Base-by-base conservation (phyloP, 495 filamentous ascomycete genomes). In the Xylaria bambusicola region DNA sequence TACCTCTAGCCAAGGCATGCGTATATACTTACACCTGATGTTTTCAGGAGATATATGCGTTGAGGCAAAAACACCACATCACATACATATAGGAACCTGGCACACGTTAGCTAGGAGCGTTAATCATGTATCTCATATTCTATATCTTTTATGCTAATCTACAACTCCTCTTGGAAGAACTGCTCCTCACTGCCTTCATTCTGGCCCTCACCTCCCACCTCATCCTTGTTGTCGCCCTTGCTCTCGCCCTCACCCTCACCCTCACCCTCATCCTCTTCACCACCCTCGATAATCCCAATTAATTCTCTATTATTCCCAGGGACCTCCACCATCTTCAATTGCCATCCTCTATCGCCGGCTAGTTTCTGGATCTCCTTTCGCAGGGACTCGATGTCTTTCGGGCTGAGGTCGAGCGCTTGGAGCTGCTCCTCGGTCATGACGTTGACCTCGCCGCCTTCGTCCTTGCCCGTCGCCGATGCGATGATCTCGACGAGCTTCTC, bases 341-440 rank as follows among this genome's bases (percentile, higher is more conserved):
- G 82, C 83, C 81, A 86, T 41, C 76, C 80, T 61, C 78, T 76
- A 24, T 81, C 80, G 15, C 78, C 75, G 1, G 80, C 82, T 10
- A 80, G 51, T 48, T 70, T 71, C 63, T 81, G 69, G 46, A 86
- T 58, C 63, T 88, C 76, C 58, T 85, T 79, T 64, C 78, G 81
- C 57, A 92, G 73, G 56, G 79, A 75, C 53, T 92, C 86, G 2
- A 94, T 73, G 55, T 82, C 78, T 52, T 88, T 79, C 7, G 83
- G 82, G 60, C 88, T 84, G n/a, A 96, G 73, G 20, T 88, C 83
- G 59, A 89, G 73, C 63, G 87, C 84, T 66, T 84, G 82, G 47
- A 96, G 66, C 35, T 88, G 84, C 38, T 88, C 82, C 38, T 82
- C 79, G 8, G 76, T 78, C 56, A 88, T 62, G 40, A 73, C 69